Evolutionary conservation across 1,284 basidiomycete species (phyloP), one percentile per base, ranked within the genome.

Genomic region (Singerocomus rubriflavus): DNA sequence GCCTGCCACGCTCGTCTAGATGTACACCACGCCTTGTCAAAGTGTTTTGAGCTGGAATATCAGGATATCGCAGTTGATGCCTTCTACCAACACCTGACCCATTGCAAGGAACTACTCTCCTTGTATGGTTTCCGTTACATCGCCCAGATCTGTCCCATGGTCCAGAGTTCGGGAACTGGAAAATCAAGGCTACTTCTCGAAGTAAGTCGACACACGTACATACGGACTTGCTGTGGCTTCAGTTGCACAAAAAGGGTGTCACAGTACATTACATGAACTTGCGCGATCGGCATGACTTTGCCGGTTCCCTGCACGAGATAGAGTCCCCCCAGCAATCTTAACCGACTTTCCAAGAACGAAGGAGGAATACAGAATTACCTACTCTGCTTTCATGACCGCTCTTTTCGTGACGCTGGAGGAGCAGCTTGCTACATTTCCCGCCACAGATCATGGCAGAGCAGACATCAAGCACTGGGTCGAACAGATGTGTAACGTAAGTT

Each of bases 111-210:
- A 21, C 16, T 33, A 13, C 33, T 29, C 39, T 27, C n/a, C 6
- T 4, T 11, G 12, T 1, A 1, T 9, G 21, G 9, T 6, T n/a
- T 3, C n/a, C 2, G 3, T 4, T 50, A 33, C 31, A 38, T 29
- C 10, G 31, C 46, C 26, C 25, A 29, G 16, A 29, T 39, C 16
- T 29, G 46, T 33, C 35, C 25, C 16, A 6, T 39, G 10, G n/a
- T 49, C n/a, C 31, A 49, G 27, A 35, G 43, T 27, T 30, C 14
- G 10, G 43, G 43, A 1, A 48, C 21, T 21, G 21, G 21, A 21
- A 21, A 49, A 32, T 48, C 44, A 14, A 48, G 30, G 48, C 11
- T 32, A 11, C 37, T 50, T 27, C 47, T 50, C 11, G 48, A 50
- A 39, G 46, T 27, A 30, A 26, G 38, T 31, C 13, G 5, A 13